phyloP scores from a whole-genome alignment of 73 alveolate genomes.

The Stentor coeruleus region DNA sequence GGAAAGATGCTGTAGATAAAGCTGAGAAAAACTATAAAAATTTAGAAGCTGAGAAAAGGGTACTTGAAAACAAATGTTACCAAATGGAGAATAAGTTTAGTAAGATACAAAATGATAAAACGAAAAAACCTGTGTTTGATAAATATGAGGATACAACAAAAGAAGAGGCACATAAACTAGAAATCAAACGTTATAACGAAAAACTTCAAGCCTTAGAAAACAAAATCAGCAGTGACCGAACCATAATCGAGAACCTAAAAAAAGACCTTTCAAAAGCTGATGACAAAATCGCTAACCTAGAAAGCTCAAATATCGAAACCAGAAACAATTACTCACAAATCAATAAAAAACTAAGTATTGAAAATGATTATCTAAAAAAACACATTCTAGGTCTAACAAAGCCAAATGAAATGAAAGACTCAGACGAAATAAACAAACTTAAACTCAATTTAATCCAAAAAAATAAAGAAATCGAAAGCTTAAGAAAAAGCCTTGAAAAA shows the following conservation, averaged over 20 bases:
- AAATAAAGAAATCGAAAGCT: conserved; percentile 25
- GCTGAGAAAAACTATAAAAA: not conserved
- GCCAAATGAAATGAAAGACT: not conserved
- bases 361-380: conserved; percentile 54
- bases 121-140: too few relatives aligned
- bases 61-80: too few relatives aligned
- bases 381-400: conserved; percentile 42
- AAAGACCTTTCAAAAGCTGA: conserved; percentile 38
- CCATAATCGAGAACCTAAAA: not conserved
- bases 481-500: conserved; percentile 51
- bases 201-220: not conserved
- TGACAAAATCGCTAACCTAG: conserved; percentile 50
- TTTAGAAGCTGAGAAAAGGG: not conserved
- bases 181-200: not conserved
- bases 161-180: not conserved
- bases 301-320: conserved; percentile 44
- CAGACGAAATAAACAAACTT: not conserved
- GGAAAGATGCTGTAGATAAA: too few relatives aligned
- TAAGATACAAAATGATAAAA: not conserved
- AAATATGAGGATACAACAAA: not conserved
- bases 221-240: not conserved
- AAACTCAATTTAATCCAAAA: not conserved
- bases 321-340: conserved; percentile 58
- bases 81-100: not conserved
- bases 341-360: conserved; percentile 51